A percentile compares a stretch with the other conserved stretches of the same genome.
Conservation (phyloP, 257 asterid genomes). For the Solanum tarapatanum region DNA sequence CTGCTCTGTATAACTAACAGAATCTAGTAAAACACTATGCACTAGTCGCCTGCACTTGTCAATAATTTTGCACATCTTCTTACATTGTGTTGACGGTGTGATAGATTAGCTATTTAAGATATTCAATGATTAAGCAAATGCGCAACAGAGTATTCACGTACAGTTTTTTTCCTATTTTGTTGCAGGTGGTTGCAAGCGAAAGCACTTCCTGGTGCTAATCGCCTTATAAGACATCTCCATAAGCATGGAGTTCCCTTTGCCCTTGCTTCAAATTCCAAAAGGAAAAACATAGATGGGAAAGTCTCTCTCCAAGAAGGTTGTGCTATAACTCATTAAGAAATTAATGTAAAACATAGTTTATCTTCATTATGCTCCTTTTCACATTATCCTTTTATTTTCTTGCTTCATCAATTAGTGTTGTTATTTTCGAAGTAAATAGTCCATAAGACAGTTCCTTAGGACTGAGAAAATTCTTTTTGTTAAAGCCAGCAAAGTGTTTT, state of each 20-base stretch:
- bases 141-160: not conserved
- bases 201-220: conserved; percentile 85
- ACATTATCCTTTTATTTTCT: not conserved
- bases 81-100: not conserved
- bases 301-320: conserved; percentile 54
- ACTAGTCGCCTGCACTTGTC: not conserved
- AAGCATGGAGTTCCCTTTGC: conserved; percentile 60
- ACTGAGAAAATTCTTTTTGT: not conserved
- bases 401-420: not conserved
- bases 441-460: not conserved
- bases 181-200: conserved; percentile 63
- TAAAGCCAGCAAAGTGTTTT: not conserved
- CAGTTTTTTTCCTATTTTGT: not conserved
- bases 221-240: conserved; percentile 63
- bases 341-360: not conserved
- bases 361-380: not conserved
- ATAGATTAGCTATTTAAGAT: not conserved
- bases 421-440: not conserved
- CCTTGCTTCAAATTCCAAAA: conserved; percentile 72
- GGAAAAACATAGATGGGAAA: conserved; percentile 49
- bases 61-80: not conserved
- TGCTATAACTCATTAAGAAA: not conserved
- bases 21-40: not conserved
- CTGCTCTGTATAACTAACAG: not conserved
- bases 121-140: not conserved